Evolutionary conservation across 1,284 basidiomycete genomes (phyloP), one percentile per base, ranked within the genome.

Genomic region (Boletus sp.): DNA sequence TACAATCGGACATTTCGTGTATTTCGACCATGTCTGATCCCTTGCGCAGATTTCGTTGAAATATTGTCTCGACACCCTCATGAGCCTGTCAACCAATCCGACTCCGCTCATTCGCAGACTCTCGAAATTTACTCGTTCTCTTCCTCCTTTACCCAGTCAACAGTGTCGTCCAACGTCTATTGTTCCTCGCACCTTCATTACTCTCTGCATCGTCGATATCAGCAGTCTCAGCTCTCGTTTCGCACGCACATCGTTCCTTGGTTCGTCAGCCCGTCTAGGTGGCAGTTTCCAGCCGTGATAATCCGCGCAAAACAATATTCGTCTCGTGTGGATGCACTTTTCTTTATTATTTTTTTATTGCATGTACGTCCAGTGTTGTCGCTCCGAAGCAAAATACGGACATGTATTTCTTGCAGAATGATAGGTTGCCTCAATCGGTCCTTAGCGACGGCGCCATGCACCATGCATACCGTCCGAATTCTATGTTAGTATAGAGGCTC

Each of bases 401-500:
- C 8, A 8, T 54, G 49, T 59, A 59, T 30, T 41, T 59, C 44
- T 53, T 52, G 48, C 61, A 55, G 41, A n/a, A n/a, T n/a, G 55
- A 16, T 46, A 55, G 34, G 46, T 47, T 30, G 41, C 20, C 39
- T 43, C 30, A 25, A 27, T 25, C 22, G 32, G 32, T 43, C 34
- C 23, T 23, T 46, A 6, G 33, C 36, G 25, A 55, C 52, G 41
- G 52, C 33, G 30, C 16, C 25, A 29, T 22, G 38, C 26, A 29
- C 7, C n/a, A 20, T 30, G 33, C 26, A 37, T 17, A 19, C 35
- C 19, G 22, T 42, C 14, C 7, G 30, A 40, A n/a, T 53, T 56
- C 54, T 13, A 36, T 38, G 27, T 43, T 54, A 41, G 30, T 26
- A 14, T 35, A 25, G 32, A 34, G 32, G 22, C n/a, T 29, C 25